Percentiles rank a stretch among this genome's conserved stretches.
Conservation (phyloP, 257 asterid species). For the Jasminum sambac region DNA sequence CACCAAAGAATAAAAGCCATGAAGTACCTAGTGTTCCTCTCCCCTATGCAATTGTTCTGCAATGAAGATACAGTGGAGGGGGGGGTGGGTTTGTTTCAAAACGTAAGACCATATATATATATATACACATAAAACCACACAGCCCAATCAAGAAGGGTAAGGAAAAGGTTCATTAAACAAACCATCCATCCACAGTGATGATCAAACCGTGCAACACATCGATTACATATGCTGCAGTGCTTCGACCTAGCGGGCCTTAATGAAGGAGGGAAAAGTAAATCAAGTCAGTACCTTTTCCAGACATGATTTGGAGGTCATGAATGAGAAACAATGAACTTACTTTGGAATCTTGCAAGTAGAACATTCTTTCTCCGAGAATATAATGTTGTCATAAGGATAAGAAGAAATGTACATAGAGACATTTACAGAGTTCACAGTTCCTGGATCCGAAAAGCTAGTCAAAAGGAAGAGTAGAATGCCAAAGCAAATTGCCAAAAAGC, state of each 20-base stretch:
- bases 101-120: too few species aligned
- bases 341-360: conserved; percentile 92
- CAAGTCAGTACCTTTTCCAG: conserved; percentile 18
- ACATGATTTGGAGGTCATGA: conserved; percentile 19
- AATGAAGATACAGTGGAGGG: conserved; percentile 27
- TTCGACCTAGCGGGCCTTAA: conserved; percentile 96
- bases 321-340: conserved; percentile 44
- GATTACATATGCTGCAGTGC: conserved; percentile 91
- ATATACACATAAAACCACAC: conserved; percentile 15
- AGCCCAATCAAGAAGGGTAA: conserved; percentile 18
- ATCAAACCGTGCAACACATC: conserved; percentile 97
- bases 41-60: conserved; percentile 99
- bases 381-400: conserved; percentile 85
- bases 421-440: conserved; percentile 75
- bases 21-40: conserved; percentile 91
- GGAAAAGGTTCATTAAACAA: conserved; percentile 30
- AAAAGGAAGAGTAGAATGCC: conserved; percentile 82
- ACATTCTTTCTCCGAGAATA: conserved; percentile 84
- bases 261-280: conserved; percentile 22
- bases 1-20: conserved; percentile 94
- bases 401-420: conserved; percentile 74
- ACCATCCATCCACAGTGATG: conserved; percentile 99
- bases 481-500: conserved; percentile 89
- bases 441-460: conserved; percentile 99
- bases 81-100: too few species aligned